Base-by-base conservation (phyloP, 2,329 filamentous ascomycete species). In the Monosporascus sp. region DNA sequence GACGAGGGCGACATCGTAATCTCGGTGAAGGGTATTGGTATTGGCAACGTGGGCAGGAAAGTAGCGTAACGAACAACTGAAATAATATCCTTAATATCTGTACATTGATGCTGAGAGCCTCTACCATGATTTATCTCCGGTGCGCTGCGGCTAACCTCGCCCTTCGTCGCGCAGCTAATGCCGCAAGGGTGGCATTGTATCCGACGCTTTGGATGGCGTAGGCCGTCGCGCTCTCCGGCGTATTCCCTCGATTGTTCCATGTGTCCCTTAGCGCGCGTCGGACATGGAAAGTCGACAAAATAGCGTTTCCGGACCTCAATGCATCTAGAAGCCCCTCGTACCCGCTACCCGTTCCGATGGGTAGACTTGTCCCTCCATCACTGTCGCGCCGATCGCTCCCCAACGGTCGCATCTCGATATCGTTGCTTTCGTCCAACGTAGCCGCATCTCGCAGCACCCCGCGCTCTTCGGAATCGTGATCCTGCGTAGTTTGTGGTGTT, bases 21-120 rank as follows among this genome's bases (percentile, higher is more conserved):
- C 62, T 95, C 91, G 61, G 88, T 99, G 44, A 96, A 97, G 65
- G 94, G 94, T 35, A 86, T 85, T 63, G 94, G 94, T 44, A 89
- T 99, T 55, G 94, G 94, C 31, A 99, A 97, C 68, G 89, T 97
- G 48, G 93, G 93, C 51, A 84, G 92, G 66, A 97, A 97, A 75
- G 88, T 97, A 65, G 81, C 80, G 63, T 84, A 71, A 71, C 48
- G 47, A 26, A 48, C 22, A 20, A 52, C 59, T 54, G 22, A 53
- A 50, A 60, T 60, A 57, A 63, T 59, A 60, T 60, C 60, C 59
- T 58, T 60, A 61, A 59, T 57, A 62, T 64, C 61, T 65, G 56
- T 66, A 65, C 59, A 63, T 50, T 51, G 50, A 58, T 58, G 45
- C 58, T 49, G 52, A 49, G 47, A 57, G 54, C 20, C 47, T 59